Conservation (phyloP, 164 flowering plant species). For the Buxus sempervirens region DNA sequence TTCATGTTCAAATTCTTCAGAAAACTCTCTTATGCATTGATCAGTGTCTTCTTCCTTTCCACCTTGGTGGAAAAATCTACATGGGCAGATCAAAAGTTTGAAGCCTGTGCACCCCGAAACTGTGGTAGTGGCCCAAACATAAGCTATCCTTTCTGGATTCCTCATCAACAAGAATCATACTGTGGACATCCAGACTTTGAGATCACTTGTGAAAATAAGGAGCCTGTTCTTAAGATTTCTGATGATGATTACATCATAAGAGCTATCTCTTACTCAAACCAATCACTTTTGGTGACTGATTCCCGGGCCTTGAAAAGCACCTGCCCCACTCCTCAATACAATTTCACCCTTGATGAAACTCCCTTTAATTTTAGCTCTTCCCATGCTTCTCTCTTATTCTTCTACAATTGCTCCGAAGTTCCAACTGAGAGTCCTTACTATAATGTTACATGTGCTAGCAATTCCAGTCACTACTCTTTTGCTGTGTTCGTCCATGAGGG, state of each 20-base stretch:
- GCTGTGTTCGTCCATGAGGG: not conserved
- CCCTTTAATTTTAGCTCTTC: not conserved
- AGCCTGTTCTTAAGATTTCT: conserved; percentile 3
- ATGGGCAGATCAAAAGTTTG: conserved; percentile 1
- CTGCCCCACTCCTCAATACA: conserved; percentile 5
- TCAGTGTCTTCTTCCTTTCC: not conserved
- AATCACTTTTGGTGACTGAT: conserved; percentile 1
- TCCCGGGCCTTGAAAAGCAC: not conserved
- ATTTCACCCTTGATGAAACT: not conserved
- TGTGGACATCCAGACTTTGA: conserved; percentile 21
- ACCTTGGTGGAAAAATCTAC: not conserved
- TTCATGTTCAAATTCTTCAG: not conserved
- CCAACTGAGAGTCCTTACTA: not conserved
- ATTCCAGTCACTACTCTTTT: not conserved
- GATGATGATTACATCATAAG: conserved; percentile 4
- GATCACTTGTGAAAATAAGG: conserved; percentile 7
- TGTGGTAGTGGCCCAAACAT: conserved; percentile 14
- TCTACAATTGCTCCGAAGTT: conserved; percentile 1
- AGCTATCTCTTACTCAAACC: not conserved
- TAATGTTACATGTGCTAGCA: not conserved
- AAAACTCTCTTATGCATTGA: not conserved
- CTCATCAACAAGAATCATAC: not conserved
- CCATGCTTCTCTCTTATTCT: not conserved
- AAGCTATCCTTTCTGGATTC: conserved; percentile 20
- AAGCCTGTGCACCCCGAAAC: conserved; percentile 13